Conservation (phyloP, 805 yeast genomes). For the Saturnispora besseyi region DNA sequence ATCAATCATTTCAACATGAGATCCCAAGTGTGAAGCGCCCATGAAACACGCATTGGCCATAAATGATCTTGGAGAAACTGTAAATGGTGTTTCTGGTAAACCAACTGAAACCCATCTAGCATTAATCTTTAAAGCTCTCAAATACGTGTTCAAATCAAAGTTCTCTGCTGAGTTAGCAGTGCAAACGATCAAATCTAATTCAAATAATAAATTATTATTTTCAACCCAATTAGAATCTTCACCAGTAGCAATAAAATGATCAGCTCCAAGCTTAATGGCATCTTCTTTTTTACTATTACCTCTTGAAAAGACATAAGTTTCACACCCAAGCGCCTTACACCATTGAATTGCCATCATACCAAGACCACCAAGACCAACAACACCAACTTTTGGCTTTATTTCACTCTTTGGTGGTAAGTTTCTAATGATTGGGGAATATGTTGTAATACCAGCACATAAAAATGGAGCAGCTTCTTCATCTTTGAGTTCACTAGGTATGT, state of each 20-base stretch:
- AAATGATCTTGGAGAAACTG: constrained; percentile 35
- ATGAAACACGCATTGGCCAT: constrained; percentile 38
- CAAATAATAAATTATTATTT: constrained; percentile 16
- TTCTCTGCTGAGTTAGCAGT: constrained; percentile 44
- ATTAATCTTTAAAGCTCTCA: constrained; percentile 45
- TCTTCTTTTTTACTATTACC: constrained; percentile 40
- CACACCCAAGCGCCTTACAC: constrained; percentile 56
- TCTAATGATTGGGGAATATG: constrained; percentile 56
- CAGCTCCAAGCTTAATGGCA: constrained; percentile 48
- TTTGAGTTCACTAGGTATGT: constrained; percentile 47
- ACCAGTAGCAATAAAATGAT: constrained; percentile 43
- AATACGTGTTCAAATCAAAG: constrained; percentile 40
- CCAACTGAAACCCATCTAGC: constrained; percentile 60
- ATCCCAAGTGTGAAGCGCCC: constrained; percentile 54
- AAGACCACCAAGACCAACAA: constrained; percentile 59
- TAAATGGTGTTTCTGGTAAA: constrained; percentile 44
- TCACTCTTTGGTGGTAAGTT: constrained; percentile 27
- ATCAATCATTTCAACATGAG: constrained; percentile 55
- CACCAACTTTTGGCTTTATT: constrained; percentile 38
- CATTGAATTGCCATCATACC: constrained; percentile 57
- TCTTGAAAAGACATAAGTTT: constrained; percentile 51
- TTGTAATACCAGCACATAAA: constrained; percentile 72
- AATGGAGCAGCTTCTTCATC: constrained; percentile 58
- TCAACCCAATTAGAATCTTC: constrained; percentile 28
- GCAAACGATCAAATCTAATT: constrained; percentile 44